phyloP scores from a whole-genome alignment of 129 eudicot genomes.

The Chrysanthemum lavandulifolium region DNA sequence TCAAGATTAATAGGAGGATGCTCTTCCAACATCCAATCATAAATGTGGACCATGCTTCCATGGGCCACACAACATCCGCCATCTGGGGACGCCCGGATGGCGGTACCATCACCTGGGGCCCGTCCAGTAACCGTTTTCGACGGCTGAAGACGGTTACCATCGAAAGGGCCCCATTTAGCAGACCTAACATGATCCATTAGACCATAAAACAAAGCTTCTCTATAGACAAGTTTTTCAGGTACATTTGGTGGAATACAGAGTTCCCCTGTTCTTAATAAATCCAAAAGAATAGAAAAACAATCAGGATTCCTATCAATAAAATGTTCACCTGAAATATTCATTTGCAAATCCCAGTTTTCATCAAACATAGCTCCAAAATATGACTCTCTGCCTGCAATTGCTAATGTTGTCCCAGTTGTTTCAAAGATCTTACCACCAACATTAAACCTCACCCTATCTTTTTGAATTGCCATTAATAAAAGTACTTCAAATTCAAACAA shows the following conservation, averaged over 20 bases:
- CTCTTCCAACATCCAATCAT: conserved; percentile 90
- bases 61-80: conserved; percentile 99
- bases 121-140: conserved; percentile 60
- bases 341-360: conserved; percentile 70
- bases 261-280: conserved; percentile 81
- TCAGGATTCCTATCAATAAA: conserved; percentile 93
- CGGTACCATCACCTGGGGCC: conserved; percentile 90
- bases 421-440: conserved; percentile 92
- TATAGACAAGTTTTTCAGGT: conserved; percentile 58
- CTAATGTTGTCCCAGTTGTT: conserved; percentile 94
- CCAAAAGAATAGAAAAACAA: conserved; percentile 77
- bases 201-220: conserved; percentile 83
- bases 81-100: conserved; percentile 84
- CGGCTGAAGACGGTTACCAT: conserved; percentile 73
- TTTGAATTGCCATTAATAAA: conserved; percentile 64
- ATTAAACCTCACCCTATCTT: conserved; percentile 73
- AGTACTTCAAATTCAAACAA: conserved; percentile 17
- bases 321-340: conserved; percentile 38
- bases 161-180: conserved; percentile 84
- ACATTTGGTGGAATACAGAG: conserved; percentile 64
- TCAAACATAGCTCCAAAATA: conserved; percentile 88
- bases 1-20: conserved; percentile 77
- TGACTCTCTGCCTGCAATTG: conserved; percentile 82
- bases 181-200: conserved; percentile 73
- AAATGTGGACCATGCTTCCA: conserved; percentile 91